Conservation (phyloP, 495 filamentous ascomycete genomes). For the Chaetomium fimeti region DNA sequence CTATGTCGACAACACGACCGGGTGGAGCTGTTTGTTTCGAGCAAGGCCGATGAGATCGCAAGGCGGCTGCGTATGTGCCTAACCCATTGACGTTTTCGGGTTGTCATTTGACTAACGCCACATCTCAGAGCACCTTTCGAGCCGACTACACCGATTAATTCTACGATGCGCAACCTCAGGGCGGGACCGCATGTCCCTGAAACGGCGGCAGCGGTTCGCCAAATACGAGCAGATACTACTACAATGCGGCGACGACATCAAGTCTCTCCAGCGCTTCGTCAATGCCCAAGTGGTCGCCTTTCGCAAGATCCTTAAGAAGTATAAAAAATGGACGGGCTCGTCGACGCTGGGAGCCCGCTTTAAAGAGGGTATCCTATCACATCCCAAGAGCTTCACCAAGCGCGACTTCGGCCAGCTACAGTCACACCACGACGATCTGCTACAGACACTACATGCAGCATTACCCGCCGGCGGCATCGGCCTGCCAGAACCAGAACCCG, state of each 20-base stretch:
- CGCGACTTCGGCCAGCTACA: conserved; percentile 56
- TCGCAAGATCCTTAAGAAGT: conserved; percentile 74
- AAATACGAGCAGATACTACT: conserved; percentile 50
- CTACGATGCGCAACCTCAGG: conserved; percentile 41
- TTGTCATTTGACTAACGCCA: conserved; percentile 13
- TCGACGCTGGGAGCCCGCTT: conserved; percentile 57
- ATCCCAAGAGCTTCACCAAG: conserved; percentile 62
- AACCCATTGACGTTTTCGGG: too few species aligned
- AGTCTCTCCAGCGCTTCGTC: conserved; percentile 59
- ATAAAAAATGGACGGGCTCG: conserved; percentile 71
- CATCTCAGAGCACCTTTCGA: conserved; percentile 50
- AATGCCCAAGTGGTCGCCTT: conserved; percentile 64
- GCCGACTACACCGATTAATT: conserved; percentile 50
- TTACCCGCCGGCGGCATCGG: conserved; percentile 26
- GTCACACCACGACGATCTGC: conserved; percentile 54
- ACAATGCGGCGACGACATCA: conserved; percentile 61
- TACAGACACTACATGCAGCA: conserved; percentile 51
- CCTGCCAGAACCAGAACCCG: conserved; percentile 23
- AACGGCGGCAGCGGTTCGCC: conserved; percentile 44
- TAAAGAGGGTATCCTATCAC: conserved; percentile 52
- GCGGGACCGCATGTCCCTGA: conserved; percentile 33
- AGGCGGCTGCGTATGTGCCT: conserved; percentile 55
- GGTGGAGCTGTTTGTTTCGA: conserved; percentile 66
- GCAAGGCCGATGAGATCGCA: conserved; percentile 67
- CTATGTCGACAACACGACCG: conserved; percentile 64